Conservation (phyloP, 1,284 basidiomycete species). For the Moesziomyces parantarcticus region DNA sequence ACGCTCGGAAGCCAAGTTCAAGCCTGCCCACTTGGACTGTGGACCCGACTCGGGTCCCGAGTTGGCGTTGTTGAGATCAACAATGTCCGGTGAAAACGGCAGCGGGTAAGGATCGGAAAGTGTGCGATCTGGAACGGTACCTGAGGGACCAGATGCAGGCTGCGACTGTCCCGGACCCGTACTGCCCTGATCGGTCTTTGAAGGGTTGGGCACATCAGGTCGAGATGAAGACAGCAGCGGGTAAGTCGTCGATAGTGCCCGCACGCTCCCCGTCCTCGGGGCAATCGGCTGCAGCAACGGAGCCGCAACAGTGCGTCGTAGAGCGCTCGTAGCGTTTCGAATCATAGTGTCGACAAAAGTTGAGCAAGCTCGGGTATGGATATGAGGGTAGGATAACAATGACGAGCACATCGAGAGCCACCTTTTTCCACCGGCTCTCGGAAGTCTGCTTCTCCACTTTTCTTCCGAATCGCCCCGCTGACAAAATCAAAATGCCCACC, state of each 20-base stretch:
- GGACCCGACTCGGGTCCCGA: conserved; percentile 32
- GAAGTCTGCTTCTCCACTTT: too few species aligned
- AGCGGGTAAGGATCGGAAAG: conserved; percentile 64
- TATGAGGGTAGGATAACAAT: too few species aligned
- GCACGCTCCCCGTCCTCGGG: too few species aligned
- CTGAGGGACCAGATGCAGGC: conserved; percentile 16
- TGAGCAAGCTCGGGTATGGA: background rate
- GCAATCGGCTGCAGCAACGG: too few species aligned
- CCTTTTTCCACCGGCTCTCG: too few species aligned
- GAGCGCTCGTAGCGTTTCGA: background rate
- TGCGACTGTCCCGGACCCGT: conserved; percentile 17
- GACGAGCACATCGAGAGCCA: too few species aligned
- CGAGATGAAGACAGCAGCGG: conserved; percentile 5
- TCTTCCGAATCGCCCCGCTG: too few species aligned
- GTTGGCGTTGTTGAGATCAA: conserved; percentile 36
- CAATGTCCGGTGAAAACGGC: conserved; percentile 55
- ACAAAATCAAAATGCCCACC: too few species aligned
- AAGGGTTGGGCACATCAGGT: conserved; percentile 13
- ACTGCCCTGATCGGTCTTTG: conserved; percentile 18
- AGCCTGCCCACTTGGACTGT: conserved; percentile 34
- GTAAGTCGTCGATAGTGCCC: conserved; percentile 5
- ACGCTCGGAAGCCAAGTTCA: conserved; percentile 49
- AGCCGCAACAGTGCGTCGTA: background rate
- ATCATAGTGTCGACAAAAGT: background rate
- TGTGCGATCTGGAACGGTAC: conserved; percentile 11